phyloP scores from a whole-genome alignment of 257 asterid species.

The Nicotiana tomentosiformis region DNA sequence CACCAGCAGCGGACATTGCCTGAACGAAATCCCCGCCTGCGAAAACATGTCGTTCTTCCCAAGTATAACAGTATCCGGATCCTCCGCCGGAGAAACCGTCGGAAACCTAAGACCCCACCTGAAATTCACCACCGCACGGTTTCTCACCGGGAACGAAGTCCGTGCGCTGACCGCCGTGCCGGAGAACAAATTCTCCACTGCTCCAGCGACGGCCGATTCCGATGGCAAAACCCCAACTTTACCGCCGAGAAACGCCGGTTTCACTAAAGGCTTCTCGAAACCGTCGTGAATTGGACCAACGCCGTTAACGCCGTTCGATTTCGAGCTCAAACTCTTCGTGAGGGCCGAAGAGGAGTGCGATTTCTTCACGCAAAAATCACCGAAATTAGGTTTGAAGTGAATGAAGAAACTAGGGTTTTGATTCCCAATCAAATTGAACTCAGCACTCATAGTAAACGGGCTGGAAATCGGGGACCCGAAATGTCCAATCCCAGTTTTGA shows the following conservation, averaged over 20 bases:
- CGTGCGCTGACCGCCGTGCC: conserved; percentile 61
- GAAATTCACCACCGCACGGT: conserved; percentile 52
- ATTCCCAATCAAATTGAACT: conserved; percentile 51
- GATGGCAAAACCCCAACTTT: conserved; percentile 20
- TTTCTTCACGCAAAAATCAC: conserved; percentile 67
- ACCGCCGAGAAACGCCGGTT: conserved; percentile 29
- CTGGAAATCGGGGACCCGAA: conserved; percentile 78
- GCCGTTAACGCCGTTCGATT: conserved; percentile 21
- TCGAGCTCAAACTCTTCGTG: conserved; percentile 28
- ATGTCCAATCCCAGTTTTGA: conserved; percentile 82
- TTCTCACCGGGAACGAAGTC: conserved; percentile 54
- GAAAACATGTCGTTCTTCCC: conserved; percentile 31
- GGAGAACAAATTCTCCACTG: conserved; percentile 37
- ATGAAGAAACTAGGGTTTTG: conserved; percentile 80
- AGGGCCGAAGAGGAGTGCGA: conserved; percentile 53
- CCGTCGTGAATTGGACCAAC: conserved; percentile 9
- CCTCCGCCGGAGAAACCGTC: conserved; percentile 28
- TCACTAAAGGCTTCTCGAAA: conserved; percentile 22
- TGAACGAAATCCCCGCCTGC: conserved; percentile 30
- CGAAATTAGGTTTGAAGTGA: conserved; percentile 78
- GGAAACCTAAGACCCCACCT: conserved; percentile 94
- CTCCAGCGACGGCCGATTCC: conserved; percentile 41
- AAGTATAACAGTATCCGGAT: conserved; percentile 40
- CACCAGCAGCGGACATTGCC: conserved; percentile 49
- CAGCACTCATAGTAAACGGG: conserved; percentile 90